Percentiles rank a stretch among this genome's conserved stretches.
phyloP scores from a whole-genome alignment of 768 basidiomycete genomes.

The Suillus lakei region DNA sequence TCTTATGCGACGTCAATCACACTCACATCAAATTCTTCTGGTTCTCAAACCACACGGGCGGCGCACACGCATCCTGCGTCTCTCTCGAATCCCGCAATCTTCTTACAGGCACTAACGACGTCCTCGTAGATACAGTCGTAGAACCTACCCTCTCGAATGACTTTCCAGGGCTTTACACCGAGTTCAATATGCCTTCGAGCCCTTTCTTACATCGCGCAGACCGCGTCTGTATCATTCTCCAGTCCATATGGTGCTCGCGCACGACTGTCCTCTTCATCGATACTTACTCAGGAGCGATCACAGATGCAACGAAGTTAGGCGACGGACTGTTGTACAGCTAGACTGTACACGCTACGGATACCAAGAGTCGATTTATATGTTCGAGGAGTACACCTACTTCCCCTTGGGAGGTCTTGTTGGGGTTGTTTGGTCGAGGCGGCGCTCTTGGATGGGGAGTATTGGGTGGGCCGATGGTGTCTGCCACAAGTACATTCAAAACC shows the following conservation, averaged over 20 bases:
- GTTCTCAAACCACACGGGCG: constrained; percentile 58
- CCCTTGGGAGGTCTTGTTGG: constrained; percentile 57
- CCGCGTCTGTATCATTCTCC: constrained; percentile 40
- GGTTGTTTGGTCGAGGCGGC: constrained; percentile 37
- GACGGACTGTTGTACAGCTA: constrained; percentile 47
- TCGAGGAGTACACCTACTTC: constrained; percentile 52
- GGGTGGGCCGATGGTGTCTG: constrained; percentile 45
- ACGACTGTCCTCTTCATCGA: constrained; percentile 54
- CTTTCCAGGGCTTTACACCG: constrained; percentile 70
- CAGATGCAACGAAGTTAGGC: constrained; percentile 28
- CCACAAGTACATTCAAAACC: constrained; percentile 42
- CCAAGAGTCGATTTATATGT: constrained; percentile 47
- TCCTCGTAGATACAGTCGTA: constrained; percentile 48
- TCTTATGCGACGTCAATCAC: constrained; percentile 35
- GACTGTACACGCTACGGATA: constrained; percentile 56
- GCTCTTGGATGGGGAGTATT: constrained; percentile 44
- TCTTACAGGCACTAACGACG: constrained; percentile 11
- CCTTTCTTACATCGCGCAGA: constrained; percentile 41
- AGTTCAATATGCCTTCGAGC: constrained; percentile 46
- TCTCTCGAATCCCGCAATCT: constrained; percentile 52
- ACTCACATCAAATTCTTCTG: constrained; percentile 48
- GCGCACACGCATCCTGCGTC: constrained; percentile 62
- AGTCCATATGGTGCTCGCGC: constrained; percentile 61
- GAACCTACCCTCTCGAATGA: constrained; percentile 33
- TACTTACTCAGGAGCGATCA: constrained; percentile 43